Evolutionary conservation across 163 green algal genomes (phyloP).

Genomic region (Chloromonas sp.): DNA sequence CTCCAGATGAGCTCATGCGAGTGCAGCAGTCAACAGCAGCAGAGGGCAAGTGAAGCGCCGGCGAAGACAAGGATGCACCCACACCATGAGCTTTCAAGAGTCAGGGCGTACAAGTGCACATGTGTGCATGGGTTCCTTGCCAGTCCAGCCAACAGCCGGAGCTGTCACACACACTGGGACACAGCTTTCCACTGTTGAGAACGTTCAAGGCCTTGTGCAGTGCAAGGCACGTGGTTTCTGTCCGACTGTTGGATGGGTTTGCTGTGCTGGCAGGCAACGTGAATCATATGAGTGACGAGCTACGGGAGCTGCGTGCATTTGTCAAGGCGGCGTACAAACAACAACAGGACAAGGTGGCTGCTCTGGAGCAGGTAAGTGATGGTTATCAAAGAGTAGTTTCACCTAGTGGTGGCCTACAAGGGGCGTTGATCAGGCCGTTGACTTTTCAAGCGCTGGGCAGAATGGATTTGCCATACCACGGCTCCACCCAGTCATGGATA

Average conservation of each 20-base stretch:
- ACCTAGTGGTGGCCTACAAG: background rate
- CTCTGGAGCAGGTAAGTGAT: conserved; percentile 9
- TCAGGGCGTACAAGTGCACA: background rate
- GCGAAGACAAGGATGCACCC: too few relatives aligned
- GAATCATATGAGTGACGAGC: background rate
- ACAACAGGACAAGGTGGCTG: conserved; percentile 4
- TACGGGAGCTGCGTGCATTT: background rate
- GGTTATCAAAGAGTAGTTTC: background rate
- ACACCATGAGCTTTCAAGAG: too few relatives aligned
- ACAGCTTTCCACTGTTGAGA: background rate
- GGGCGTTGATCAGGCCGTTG: too few relatives aligned
- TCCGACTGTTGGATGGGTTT: background rate
- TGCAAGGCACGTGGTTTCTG: background rate
- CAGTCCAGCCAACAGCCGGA: background rate
- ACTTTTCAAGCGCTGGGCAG: too few relatives aligned
- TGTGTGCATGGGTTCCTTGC: background rate
- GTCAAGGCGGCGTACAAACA: conserved; percentile 11
- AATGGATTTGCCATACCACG: too few relatives aligned
- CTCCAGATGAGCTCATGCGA: background rate
- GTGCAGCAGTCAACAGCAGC: too few relatives aligned
- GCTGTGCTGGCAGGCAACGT: background rate
- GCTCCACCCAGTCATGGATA: too few relatives aligned
- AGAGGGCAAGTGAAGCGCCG: too few relatives aligned
- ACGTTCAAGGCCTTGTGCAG: background rate
- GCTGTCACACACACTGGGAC: background rate